Percentiles rank a stretch among this genome's conserved stretches.
Conservation (phyloP, 1,284 basidiomycete species). For the Salmacisia buchloeana region DNA sequence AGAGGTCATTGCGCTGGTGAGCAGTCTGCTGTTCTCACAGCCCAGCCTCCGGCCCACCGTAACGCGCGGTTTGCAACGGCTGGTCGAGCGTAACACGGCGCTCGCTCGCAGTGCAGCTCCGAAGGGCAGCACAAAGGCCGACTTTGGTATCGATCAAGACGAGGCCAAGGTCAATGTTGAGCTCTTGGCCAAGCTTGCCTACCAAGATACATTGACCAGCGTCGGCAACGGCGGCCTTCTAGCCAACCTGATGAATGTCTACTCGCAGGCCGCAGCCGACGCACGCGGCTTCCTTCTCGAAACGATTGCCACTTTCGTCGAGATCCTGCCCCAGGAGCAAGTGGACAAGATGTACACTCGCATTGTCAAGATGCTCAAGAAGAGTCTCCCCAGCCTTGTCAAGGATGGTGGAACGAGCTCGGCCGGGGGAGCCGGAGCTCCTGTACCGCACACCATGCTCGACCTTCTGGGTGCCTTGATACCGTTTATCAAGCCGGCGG, state of each 20-base stretch:
- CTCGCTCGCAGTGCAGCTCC: conserved; percentile 55
- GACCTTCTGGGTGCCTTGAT: conserved; percentile 83
- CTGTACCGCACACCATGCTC: conserved; percentile 70
- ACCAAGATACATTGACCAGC: conserved; percentile 56
- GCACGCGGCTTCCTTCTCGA: conserved; percentile 78
- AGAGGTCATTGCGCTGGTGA: conserved; percentile 61
- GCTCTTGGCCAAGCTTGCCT: conserved; percentile 71
- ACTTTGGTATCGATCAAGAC: conserved; percentile 58
- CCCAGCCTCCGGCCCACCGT: conserved; percentile 74
- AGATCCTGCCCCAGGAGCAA: conserved; percentile 61
- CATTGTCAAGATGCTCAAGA: conserved; percentile 69
- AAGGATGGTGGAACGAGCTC: conserved; percentile 15
- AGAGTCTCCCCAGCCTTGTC: conserved; percentile 58
- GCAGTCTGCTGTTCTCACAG: conserved; percentile 84
- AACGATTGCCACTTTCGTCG: conserved; percentile 78
- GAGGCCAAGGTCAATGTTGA: conserved; percentile 66
- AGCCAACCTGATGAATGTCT: conserved; percentile 94
- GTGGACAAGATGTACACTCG: conserved; percentile 74
- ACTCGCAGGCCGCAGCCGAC: conserved; percentile 72
- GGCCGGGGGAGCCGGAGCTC: conserved; percentile 17
- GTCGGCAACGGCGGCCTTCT: conserved; percentile 59
- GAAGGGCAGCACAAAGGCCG: conserved; percentile 54
- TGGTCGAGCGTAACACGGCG: conserved; percentile 69
- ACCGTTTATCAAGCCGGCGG: conserved; percentile 54
- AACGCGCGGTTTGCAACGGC: conserved; percentile 70